Conservation (phyloP, 768 basidiomycete genomes). For the Trametes cinnabarina region DNA sequence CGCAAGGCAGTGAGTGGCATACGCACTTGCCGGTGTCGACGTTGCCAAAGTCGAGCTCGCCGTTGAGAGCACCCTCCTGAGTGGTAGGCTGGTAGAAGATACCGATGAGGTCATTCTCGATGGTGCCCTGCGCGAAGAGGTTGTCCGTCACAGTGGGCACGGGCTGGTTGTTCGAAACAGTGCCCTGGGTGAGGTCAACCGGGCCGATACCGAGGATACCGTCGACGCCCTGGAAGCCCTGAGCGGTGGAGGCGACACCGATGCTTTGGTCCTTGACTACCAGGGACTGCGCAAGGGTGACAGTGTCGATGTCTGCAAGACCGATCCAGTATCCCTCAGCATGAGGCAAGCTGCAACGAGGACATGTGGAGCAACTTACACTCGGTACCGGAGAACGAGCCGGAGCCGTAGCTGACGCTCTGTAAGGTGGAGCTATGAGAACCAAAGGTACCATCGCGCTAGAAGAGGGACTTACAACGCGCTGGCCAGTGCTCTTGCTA, state of each 20-base stretch:
- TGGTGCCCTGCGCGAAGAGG: slow-evolving; percentile 46
- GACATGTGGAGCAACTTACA: slow-evolving; percentile 33
- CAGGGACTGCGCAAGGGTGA: slow-evolving; percentile 40
- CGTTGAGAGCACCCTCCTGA: slow-evolving; percentile 37
- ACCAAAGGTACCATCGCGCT: slow-evolving; percentile 9
- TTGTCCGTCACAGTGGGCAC: slow-evolving; percentile 62
- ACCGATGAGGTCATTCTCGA: slow-evolving; percentile 45
- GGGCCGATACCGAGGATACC: slow-evolving; percentile 58
- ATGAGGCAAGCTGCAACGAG: neutral
- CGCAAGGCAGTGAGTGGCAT: neutral
- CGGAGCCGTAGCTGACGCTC: slow-evolving; percentile 56
- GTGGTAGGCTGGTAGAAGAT: slow-evolving; percentile 55
- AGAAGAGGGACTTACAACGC: slow-evolving; percentile 32
- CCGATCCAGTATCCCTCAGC: neutral
- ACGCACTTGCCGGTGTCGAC: slow-evolving; percentile 45
- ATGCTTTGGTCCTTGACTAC: slow-evolving; percentile 48
- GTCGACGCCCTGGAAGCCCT: slow-evolving; percentile 47
- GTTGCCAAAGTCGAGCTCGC: slow-evolving; percentile 56
- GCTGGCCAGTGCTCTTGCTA: slow-evolving; percentile 39
- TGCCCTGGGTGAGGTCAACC: slow-evolving; percentile 45
- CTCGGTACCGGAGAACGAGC: slow-evolving; percentile 51
- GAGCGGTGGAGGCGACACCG: slow-evolving; percentile 43
- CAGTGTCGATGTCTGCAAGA: slow-evolving; percentile 43
- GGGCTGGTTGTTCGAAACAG: slow-evolving; percentile 37
- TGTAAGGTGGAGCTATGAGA: slow-evolving; percentile 23